Percentiles rank a stretch among this genome's conserved stretches.
Evolutionary conservation across 148 eudicot genomes (phyloP).

Genomic region (Silene uniflora): DNA sequence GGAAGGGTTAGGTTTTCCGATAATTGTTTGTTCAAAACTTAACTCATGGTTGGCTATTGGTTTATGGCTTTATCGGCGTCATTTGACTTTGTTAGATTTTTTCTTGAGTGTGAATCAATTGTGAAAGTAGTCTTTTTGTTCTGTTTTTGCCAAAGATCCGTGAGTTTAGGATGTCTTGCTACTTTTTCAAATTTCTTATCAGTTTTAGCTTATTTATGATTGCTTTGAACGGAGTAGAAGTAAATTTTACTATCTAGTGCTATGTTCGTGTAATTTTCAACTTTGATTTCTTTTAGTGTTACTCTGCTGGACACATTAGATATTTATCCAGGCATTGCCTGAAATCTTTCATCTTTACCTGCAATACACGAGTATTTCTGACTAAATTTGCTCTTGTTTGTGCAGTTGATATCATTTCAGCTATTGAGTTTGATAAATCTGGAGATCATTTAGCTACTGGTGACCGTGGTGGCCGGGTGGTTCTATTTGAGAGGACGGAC

Average conservation of each 20-base stretch:
- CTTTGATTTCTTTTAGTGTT: not conserved
- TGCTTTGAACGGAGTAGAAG: not conserved
- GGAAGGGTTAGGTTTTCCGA: not conserved
- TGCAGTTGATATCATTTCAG: slow-evolving; percentile 72
- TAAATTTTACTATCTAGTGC: not conserved
- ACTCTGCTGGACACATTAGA: not conserved
- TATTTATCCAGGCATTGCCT: not conserved
- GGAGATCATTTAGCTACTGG: slow-evolving; percentile 81
- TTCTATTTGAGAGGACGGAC: slow-evolving; percentile 69
- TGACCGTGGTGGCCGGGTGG: slow-evolving; percentile 80
- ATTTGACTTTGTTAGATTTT: not conserved
- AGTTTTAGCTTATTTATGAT: not conserved
- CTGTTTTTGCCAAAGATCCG: not conserved
- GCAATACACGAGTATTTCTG: not conserved
- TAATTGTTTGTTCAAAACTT: not conserved
- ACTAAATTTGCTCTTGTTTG: slow-evolving; percentile 7
- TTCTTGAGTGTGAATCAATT: not conserved
- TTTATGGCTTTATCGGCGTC: not conserved
- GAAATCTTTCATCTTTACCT: not conserved
- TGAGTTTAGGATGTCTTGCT: not conserved
- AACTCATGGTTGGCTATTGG: not conserved
- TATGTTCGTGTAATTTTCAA: not conserved
- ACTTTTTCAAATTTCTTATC: not conserved
- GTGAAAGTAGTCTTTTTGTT: not conserved
- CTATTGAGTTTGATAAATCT: slow-evolving; percentile 69